Evolutionary conservation across 768 basidiomycete species (phyloP), one percentile per base, ranked within the genome.

Genomic region (Rhizopogon sp.): DNA sequence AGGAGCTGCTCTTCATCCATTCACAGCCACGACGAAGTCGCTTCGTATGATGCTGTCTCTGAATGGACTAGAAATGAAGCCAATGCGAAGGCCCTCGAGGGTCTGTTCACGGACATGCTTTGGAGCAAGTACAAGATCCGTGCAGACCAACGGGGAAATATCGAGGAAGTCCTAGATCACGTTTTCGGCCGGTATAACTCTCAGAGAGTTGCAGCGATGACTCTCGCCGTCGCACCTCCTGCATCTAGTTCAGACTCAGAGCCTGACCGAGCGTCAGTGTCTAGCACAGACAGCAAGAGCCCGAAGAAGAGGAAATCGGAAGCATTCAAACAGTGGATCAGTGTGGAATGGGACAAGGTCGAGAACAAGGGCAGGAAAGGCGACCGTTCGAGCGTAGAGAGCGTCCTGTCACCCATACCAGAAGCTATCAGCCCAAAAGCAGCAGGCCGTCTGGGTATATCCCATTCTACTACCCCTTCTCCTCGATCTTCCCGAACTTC

Each of bases 61-160:
- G 70, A 76, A 14, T 84, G 80, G 79, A 65, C 72, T 55, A 61
- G 56, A 31, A 75, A 74, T 42, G 70, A 68, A 6, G 59, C 62
- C 13, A 66, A 75, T 8, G 77, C 78, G 41, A 69, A 70, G 44
- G 70, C 77, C 28, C 61, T 88, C 25, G 88, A 90, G 65, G 70
- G 60, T 6, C 66, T 83, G 14, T 90, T 86, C 64, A 71, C 76
- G 56, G 70, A 75, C 22, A 87, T 88, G 85, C 72, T 90, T 17
- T 63, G 63, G 8, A 61, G 66, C 58, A 78, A 78, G 61, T 83
- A 75, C 56, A 74, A 74, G 25, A 71, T 89, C 42, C 73, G 82
- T 55, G 75, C 78, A 0, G 76, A 74, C 1, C 83, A 84, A 3
- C 71, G 78, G 37, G 70, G 78, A 43, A 77, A 81, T 61, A 57